Conservation (phyloP, 129 eudicot species). For the Tagetes erecta region DNA sequence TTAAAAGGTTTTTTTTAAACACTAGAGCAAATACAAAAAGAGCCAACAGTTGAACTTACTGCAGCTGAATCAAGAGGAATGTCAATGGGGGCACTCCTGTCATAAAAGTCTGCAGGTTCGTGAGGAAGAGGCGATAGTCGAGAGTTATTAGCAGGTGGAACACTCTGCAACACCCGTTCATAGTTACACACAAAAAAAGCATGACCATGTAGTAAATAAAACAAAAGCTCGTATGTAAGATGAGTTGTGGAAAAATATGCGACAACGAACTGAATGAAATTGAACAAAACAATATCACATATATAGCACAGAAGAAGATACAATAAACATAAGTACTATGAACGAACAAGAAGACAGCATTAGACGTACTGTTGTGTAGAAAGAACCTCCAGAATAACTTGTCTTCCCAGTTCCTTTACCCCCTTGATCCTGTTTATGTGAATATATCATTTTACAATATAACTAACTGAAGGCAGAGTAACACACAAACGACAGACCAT, state of each 20-base stretch:
- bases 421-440: constrained; percentile 37
- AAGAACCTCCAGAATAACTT: constrained; percentile 59
- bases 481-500: background rate
- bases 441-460: background rate
- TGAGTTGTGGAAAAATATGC: background rate
- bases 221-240: background rate
- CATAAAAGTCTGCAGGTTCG: constrained; percentile 96
- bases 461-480: background rate
- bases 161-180: constrained; percentile 52
- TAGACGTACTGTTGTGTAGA: constrained; percentile 51
- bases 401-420: constrained; percentile 47
- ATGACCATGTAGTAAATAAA: background rate
- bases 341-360: background rate
- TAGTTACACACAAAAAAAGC: constrained; percentile 3
- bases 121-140: constrained; percentile 95
- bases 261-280: background rate
- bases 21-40: background rate
- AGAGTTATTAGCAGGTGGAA: constrained; percentile 73
- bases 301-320: background rate
- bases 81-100: constrained; percentile 84
- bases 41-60: constrained; percentile 39
- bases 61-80: constrained; percentile 81
- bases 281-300: background rate
- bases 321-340: background rate
- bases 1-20: background rate